These are phyloP conservation scores for Ogataea pignaliae DNA, from an alignment of 805 yeast genomes.

Conservation along the genomic window DNA sequence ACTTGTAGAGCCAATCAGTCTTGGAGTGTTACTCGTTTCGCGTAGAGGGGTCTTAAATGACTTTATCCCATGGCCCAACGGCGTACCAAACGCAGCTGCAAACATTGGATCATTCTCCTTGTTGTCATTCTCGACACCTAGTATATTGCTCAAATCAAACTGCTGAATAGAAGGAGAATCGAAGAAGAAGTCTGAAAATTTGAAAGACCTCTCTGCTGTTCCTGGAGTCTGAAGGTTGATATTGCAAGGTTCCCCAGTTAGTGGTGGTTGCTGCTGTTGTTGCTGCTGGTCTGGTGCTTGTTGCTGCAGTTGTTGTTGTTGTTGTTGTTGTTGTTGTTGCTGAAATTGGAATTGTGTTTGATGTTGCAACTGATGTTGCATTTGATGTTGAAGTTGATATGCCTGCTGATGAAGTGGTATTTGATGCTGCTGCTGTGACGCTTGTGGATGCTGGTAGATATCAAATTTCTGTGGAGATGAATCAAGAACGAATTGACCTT, in stretches of 20 bases:
- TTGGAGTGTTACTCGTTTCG: slow-evolving; percentile 18
- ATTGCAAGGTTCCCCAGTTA: neutral
- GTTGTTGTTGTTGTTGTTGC: too few relatives aligned
- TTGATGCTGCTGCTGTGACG: neutral
- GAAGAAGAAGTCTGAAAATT: slow-evolving; percentile 18
- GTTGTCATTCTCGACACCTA: slow-evolving; percentile 16
- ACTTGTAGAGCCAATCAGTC: slow-evolving; percentile 15
- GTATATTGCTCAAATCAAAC: slow-evolving; percentile 13
- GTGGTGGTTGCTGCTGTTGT: neutral
- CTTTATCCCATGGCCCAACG: slow-evolving; percentile 8
- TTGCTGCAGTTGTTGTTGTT: too few relatives aligned
- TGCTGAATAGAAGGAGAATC: slow-evolving; percentile 21
- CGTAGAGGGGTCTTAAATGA: slow-evolving; percentile 20
- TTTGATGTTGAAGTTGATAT: slow-evolving; percentile 2
- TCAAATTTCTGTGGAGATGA: slow-evolving; percentile 17
- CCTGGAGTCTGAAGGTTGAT: slow-evolving; percentile 15
- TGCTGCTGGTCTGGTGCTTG: too few relatives aligned
- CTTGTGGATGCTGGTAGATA: neutral
- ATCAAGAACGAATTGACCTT: slow-evolving; percentile 1
- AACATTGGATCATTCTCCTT: slow-evolving; percentile 21
- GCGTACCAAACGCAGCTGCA: slow-evolving; percentile 17
- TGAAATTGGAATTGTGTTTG: too few relatives aligned
- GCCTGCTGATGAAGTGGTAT: neutral
- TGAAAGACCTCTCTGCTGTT: slow-evolving; percentile 18
- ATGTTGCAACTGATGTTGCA: neutral